These are phyloP conservation scores for Agapanthus africanus DNA, from an alignment of 106 monocot species.

Conservation along the genomic window DNA sequence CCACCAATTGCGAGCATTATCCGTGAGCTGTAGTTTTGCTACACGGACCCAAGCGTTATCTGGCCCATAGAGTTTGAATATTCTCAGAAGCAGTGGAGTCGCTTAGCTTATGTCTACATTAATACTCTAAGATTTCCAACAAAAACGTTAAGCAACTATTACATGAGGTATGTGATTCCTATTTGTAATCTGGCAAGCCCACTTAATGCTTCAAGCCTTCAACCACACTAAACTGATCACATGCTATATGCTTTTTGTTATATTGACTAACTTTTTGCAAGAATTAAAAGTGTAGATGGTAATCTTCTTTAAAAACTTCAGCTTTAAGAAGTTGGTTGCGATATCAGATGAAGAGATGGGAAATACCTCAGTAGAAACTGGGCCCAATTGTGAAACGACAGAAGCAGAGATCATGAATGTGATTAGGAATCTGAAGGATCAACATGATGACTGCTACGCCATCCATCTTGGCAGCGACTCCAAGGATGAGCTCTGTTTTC, in stretches of 20 bases:
- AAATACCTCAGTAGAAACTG: constrained; percentile 11
- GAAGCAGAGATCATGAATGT: constrained; percentile 22
- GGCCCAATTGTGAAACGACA: constrained; percentile 16
- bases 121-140: constrained; percentile 66
- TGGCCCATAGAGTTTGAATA: constrained; percentile 83
- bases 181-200: no score
- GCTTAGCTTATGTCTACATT: constrained; percentile 55
- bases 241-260: no score
- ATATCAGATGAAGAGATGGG: no score
- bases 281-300: neutral
- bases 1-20: no score
- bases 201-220: no score
- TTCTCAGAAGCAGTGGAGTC: constrained; percentile 58
- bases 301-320: constrained; percentile 22
- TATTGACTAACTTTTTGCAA: neutral
- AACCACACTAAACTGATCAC: no score
- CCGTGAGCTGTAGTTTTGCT: no score
- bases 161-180: constrained; percentile 43
- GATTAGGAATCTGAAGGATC: constrained; percentile 29
- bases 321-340: constrained; percentile 64
- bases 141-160: constrained; percentile 53
- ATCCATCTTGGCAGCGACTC: no score
- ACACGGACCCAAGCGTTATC: no score
- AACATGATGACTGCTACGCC: constrained; percentile 17
- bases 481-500: no score